Percentiles rank a stretch among this genome's conserved stretches.
phyloP scores from a whole-genome alignment of 768 basidiomycete genomes.

The Lactarius hengduanensis region DNA sequence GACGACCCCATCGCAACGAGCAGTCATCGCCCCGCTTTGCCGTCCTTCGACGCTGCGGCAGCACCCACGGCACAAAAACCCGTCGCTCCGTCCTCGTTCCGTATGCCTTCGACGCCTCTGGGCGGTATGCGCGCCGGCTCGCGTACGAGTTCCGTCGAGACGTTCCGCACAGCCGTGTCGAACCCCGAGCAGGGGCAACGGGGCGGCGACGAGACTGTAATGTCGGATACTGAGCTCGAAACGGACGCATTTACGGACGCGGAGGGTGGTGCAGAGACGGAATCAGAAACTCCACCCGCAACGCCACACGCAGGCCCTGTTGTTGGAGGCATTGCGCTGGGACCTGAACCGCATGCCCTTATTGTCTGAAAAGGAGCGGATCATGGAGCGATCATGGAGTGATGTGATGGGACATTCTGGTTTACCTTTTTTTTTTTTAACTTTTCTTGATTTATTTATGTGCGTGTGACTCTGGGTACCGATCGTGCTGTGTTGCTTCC shows the following conservation, averaged over 20 bases:
- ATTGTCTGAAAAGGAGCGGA: neutral
- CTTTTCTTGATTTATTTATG: neutral
- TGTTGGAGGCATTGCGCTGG: neutral
- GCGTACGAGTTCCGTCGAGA: conserved; percentile 25
- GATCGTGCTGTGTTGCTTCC: neutral
- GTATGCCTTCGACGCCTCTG: conserved; percentile 17
- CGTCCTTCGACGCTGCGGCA: neutral
- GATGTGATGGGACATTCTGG: neutral
- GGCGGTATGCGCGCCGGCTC: conserved; percentile 3
- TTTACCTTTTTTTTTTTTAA: neutral
- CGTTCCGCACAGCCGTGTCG: conserved; percentile 22
- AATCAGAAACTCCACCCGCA: neutral
- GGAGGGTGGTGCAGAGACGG: conserved; percentile 13
- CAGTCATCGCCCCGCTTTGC: neutral
- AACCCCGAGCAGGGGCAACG: neutral
- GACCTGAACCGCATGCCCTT: neutral
- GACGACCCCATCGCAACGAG: neutral
- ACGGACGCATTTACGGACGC: conserved; percentile 18
- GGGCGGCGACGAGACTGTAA: neutral
- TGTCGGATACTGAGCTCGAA: conserved; percentile 19
- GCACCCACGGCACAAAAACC: neutral
- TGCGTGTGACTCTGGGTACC: neutral
- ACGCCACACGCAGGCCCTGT: neutral
- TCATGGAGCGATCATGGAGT: too few species aligned
- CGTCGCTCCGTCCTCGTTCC: conserved; percentile 26